Evolutionary conservation across 2,329 filamentous ascomycete species (phyloP), one percentile per base, ranked within the genome.

Genomic region (Neoarthrinium moseri): DNA sequence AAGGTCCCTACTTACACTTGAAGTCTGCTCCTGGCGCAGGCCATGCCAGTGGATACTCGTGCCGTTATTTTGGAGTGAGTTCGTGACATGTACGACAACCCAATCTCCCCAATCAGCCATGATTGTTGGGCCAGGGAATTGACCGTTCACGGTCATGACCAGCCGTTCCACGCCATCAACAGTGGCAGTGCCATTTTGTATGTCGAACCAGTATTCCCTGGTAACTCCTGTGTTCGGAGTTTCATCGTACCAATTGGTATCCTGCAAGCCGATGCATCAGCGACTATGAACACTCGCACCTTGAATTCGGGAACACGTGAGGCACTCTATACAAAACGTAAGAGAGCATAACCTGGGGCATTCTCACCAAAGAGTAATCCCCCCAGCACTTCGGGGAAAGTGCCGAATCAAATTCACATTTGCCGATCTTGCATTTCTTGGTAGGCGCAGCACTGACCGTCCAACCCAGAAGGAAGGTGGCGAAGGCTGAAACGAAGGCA

Each of bases 11-110:
- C 69, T 77, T 55, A 72, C n/a, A n/a, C n/a, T n/a, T n/a, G n/a
- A n/a, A n/a, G n/a, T n/a, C n/a, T n/a, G 66, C 49, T 73, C 67
- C 56, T 86, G 80, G 5, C 78, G 73, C 27, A 86, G 66, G 15
- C 81, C 83, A 54, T 86, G 82, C 65, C 74, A 86, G 56, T 86
- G 82, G n/a, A 85, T 76, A 6, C 71, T 71, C 6, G 80, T 84
- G 27, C 81, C 80, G 50, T 86, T 85, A 49, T 72, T 29, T 21
- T 2, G 12, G 29, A 71, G 48, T 2, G 58, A 59, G 58, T 84
- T 86, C 26, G 67, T 75, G 5, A 86, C 73, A 42, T 76, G 76
- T 7, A 82, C 62, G n/a, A 63, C 57, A 18, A 40, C 22, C 6
- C n/a, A 10, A 15, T 40, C 37, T 7, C 37, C 37, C 73, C 75